phyloP scores from a whole-genome alignment of 257 asterid species.

The Gardenia jasminoides region DNA sequence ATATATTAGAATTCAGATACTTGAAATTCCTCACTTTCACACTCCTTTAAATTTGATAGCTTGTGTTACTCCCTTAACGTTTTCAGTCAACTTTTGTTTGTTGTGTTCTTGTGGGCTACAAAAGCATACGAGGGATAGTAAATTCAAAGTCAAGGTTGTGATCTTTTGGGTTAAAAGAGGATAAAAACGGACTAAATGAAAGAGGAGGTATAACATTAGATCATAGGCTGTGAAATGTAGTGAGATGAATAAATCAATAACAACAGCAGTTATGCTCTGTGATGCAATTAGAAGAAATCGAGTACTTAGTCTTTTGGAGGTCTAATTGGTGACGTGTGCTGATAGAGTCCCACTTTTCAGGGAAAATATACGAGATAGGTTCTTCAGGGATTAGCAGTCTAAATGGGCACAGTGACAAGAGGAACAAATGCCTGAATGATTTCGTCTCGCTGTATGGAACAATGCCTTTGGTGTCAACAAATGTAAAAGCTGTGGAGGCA shows the following conservation, averaged over 20 bases:
- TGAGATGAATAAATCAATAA: background rate
- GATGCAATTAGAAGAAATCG: background rate
- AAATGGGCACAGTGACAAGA: slow-evolving; percentile 34
- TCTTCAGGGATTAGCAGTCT: slow-evolving; percentile 51
- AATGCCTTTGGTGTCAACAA: slow-evolving; percentile 55
- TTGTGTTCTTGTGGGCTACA: too few species aligned
- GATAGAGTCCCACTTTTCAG: slow-evolving; percentile 36
- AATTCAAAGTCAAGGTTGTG: background rate
- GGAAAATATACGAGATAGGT: slow-evolving; percentile 61
- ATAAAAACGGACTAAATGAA: background rate
- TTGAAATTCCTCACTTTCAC: too few species aligned
- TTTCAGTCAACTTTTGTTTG: background rate
- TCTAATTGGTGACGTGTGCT: background rate
- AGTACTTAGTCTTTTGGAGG: background rate
- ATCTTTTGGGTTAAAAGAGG: background rate
- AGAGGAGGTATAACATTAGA: background rate
- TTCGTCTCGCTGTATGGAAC: slow-evolving; percentile 47
- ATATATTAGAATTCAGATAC: too few species aligned
- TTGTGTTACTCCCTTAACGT: background rate
- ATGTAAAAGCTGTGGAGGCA: slow-evolving; percentile 48
- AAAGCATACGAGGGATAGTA: background rate
- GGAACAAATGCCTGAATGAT: slow-evolving; percentile 53
- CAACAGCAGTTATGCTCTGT: background rate
- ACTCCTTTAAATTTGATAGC: background rate
- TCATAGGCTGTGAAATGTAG: background rate